Evolutionary conservation across 148 eudicot species (phyloP).

Genomic region (Dysphania ambrosioides): DNA sequence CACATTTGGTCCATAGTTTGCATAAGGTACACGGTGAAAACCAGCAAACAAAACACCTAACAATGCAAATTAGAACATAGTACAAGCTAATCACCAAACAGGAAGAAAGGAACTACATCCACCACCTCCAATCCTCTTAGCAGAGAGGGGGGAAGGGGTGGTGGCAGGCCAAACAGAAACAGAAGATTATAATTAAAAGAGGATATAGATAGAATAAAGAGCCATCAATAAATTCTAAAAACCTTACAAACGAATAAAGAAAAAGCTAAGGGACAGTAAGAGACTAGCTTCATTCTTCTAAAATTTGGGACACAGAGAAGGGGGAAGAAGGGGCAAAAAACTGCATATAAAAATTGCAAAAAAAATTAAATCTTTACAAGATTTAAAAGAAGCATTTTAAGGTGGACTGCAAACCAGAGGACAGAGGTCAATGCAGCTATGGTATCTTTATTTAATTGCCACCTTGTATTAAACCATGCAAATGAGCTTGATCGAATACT

Average conservation of each 20-base stretch:
- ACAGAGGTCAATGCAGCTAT: neutral
- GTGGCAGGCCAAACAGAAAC: neutral
- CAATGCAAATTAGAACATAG: slow-evolving; percentile 30
- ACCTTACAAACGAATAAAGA: neutral
- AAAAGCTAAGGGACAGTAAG: neutral
- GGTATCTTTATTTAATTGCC: neutral
- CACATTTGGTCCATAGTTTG: too few species aligned
- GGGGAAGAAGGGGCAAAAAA: too few species aligned
- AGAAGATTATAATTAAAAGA: neutral
- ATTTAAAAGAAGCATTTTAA: too few species aligned
- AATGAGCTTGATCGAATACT: too few species aligned
- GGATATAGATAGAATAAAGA: too few species aligned
- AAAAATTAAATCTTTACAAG: too few species aligned
- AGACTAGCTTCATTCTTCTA: neutral
- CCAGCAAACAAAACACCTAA: slow-evolving; percentile 46
- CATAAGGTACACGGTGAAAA: slow-evolving; percentile 42
- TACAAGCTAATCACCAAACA: slow-evolving; percentile 9
- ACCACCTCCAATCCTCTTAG: neutral
- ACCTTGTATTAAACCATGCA: too few species aligned
- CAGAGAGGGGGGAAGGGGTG: neutral
- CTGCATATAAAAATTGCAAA: too few species aligned
- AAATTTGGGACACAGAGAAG: neutral
- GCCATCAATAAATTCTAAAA: neutral
- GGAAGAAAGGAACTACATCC: slow-evolving; percentile 10
- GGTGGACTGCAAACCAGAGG: neutral